A percentile compares a stretch with the other conserved stretches of the same genome.
These are phyloP conservation scores for Beta vulgaris DNA, from an alignment of 148 eudicot genomes.

Conservation along the genomic window DNA sequence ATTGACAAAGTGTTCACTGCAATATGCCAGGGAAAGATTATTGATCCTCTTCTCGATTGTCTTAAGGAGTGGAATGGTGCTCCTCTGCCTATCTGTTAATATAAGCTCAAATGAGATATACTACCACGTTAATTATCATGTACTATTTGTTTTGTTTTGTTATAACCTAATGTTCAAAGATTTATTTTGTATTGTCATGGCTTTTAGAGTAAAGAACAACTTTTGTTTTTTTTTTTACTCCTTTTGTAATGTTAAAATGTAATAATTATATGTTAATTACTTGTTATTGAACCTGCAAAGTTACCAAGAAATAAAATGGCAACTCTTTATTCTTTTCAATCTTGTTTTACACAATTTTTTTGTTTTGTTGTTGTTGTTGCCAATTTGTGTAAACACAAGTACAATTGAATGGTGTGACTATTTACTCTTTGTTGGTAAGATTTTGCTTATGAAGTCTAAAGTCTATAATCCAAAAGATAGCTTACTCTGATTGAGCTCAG, in stretches of 20 bases:
- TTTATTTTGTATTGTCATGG: constrained; percentile 12
- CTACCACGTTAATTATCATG: neutral
- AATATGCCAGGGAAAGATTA: constrained; percentile 51
- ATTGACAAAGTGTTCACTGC: constrained; percentile 71
- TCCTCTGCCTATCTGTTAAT: constrained; percentile 70
- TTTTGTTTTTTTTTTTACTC: neutral
- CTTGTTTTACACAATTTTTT: too few species aligned
- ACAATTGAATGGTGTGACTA: too few species aligned
- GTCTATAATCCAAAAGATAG: too few species aligned
- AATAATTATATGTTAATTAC: constrained; percentile 10
- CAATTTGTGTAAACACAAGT: too few species aligned
- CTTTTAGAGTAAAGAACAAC: neutral
- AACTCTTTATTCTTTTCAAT: neutral
- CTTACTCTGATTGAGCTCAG: too few species aligned
- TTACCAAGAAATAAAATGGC: constrained; percentile 17
- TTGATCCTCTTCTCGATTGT: constrained; percentile 76
- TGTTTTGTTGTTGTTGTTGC: too few species aligned
- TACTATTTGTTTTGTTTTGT: constrained; percentile 15
- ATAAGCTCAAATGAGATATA: neutral
- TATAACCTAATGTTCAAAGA: constrained; percentile 3
- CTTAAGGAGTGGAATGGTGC: constrained; percentile 79
- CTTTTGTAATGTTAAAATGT: constrained; percentile 12
- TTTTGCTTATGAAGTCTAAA: too few species aligned
- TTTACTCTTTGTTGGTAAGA: too few species aligned
- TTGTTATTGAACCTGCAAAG: constrained; percentile 2